Percentiles rank a stretch among this genome's conserved stretches.
These are phyloP conservation scores for Chlamydomonas sphaeroides DNA, from an alignment of 139 green algal genomes.

Conservation along the genomic window DNA sequence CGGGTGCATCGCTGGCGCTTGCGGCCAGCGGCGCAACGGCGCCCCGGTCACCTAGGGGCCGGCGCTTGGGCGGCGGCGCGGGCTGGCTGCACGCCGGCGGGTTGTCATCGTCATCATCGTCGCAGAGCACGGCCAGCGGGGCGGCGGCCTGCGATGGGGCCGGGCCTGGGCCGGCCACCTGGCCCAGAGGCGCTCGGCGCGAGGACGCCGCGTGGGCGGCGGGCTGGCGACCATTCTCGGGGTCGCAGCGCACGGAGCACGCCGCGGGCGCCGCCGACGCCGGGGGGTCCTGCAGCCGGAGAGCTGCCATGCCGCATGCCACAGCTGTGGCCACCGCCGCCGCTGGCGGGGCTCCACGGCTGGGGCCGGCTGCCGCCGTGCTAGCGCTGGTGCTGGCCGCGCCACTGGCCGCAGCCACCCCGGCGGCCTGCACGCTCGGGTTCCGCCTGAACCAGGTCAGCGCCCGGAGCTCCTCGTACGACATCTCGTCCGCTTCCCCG, in stretches of 20 bases:
- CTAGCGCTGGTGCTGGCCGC: neutral
- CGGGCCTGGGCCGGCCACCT: no score
- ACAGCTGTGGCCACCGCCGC: no score
- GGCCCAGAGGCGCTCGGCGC: neutral
- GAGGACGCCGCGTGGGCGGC: neutral
- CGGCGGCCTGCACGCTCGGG: neutral
- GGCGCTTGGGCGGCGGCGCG: no score
- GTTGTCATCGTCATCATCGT: no score
- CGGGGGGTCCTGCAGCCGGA: neutral
- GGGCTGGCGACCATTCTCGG: neutral
- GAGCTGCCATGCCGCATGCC: no score
- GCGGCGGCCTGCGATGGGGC: neutral
- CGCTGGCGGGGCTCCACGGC: no score
- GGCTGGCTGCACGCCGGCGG: no score
- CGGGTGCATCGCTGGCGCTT: no score
- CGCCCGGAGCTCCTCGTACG: constrained; percentile 81
- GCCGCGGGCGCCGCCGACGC: no score
- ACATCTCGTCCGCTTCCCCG: constrained; percentile 59
- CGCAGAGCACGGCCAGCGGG: neutral
- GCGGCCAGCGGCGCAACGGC: no score
- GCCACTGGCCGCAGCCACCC: neutral
- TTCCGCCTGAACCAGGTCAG: constrained; percentile 44
- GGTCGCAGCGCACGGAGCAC: no score
- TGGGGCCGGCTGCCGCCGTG: neutral
- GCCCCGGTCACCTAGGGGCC: no score